These are phyloP conservation scores for Filobasidium floriforme DNA, from an alignment of 768 basidiomycete genomes.

Conservation along the genomic window DNA sequence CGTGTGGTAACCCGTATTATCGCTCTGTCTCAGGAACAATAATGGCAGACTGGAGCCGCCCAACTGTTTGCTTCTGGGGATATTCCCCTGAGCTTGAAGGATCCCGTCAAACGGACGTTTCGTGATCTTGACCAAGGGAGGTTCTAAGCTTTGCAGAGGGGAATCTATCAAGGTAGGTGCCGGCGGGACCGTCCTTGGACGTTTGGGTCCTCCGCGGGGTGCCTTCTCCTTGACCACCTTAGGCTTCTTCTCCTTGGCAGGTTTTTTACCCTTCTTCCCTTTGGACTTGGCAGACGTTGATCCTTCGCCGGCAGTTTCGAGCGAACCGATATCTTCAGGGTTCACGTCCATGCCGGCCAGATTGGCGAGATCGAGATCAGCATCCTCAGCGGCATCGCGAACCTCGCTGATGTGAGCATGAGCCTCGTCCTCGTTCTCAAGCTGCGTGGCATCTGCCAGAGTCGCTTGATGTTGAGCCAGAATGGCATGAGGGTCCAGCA, in stretches of 20 bases:
- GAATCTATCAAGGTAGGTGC: constrained; percentile 14
- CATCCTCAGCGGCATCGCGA: not conserved
- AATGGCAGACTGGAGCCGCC: constrained; percentile 22
- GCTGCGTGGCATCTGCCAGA: not conserved
- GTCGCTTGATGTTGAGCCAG: constrained; percentile 9
- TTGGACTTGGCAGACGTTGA: not conserved
- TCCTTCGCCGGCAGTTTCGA: not conserved
- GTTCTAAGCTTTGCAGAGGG: constrained; percentile 7
- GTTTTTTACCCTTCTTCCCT: constrained; percentile 1
- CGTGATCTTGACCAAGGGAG: constrained; percentile 20
- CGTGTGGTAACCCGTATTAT: constrained; percentile 25
- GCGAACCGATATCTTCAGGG: not conserved
- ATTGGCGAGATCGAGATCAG: not conserved
- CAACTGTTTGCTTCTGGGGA: constrained; percentile 8
- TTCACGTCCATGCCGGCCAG: not conserved
- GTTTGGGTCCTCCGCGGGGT: not conserved
- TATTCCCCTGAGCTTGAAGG: constrained; percentile 17
- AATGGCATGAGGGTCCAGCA: constrained; percentile 15
- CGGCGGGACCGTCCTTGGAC: not conserved
- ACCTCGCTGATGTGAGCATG: not conserved
- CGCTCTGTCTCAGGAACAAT: constrained; percentile 22
- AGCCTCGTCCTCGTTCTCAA: not conserved
- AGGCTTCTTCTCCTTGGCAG: constrained; percentile 3
- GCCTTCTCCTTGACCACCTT: not conserved
- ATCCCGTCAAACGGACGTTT: constrained; percentile 15